A percentile compares a stretch with the other conserved stretches of the same genome.
Evolutionary conservation across 1,284 basidiomycete genomes (phyloP).

Genomic region (Inonotus hispidus): DNA sequence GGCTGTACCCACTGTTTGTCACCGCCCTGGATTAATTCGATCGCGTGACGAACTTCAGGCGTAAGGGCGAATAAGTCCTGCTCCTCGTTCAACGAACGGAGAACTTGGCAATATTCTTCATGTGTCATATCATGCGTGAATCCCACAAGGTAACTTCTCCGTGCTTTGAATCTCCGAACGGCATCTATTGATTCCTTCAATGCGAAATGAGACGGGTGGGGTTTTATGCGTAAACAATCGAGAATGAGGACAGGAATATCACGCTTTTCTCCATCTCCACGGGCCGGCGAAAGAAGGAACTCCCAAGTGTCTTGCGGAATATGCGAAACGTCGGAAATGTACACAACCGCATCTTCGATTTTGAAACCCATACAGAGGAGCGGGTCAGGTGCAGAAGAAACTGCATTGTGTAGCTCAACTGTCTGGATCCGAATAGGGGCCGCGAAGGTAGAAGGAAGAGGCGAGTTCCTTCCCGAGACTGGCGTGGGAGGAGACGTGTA

Average conservation of each 20-base stretch:
- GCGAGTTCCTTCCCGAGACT: slow-evolving; percentile 25
- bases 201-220: slow-evolving; percentile 71
- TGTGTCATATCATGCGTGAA: slow-evolving; percentile 67
- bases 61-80: slow-evolving; percentile 30
- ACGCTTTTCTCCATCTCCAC: slow-evolving; percentile 20
- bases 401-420: slow-evolving; percentile 12
- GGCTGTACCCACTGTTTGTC: slow-evolving; percentile 56
- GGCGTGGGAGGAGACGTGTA: slow-evolving; percentile 44
- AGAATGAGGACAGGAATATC: slow-evolving; percentile 59
- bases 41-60: slow-evolving; percentile 36
- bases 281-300: slow-evolving; percentile 34
- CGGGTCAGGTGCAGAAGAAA: slow-evolving; percentile 36
- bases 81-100: slow-evolving; percentile 34
- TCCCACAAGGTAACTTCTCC: slow-evolving; percentile 64
- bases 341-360: slow-evolving; percentile 55
- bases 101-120: slow-evolving; percentile 58
- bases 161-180: slow-evolving; percentile 49
- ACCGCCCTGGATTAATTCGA: slow-evolving; percentile 42
- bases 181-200: slow-evolving; percentile 49
- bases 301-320: slow-evolving; percentile 68
- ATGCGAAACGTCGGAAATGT: slow-evolving; percentile 70
- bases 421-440: neutral
- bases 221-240: slow-evolving; percentile 59
- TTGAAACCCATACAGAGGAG: slow-evolving; percentile 74
- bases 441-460: slow-evolving; percentile 1